A percentile compares a stretch with the other conserved stretches of the same genome.
Conservation (phyloP, 345 rosid genomes). For the Brassica rapa region DNA sequence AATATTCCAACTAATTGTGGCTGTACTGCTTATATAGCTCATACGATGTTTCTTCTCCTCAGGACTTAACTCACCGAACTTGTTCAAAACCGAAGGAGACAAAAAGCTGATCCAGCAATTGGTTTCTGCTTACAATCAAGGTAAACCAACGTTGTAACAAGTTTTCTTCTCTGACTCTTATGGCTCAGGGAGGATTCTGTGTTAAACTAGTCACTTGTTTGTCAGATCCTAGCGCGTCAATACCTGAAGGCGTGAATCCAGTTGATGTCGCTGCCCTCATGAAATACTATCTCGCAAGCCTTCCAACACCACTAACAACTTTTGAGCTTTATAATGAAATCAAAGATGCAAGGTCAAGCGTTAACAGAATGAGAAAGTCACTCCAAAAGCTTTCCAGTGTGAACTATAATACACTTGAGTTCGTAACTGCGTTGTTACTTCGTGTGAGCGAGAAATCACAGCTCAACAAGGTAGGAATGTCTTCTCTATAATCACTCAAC, state of each 20-base stretch:
- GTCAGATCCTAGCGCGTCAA: constrained; percentile 65
- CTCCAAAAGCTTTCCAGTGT: constrained; percentile 82
- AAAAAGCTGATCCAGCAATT: constrained; percentile 69
- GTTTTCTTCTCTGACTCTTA: constrained; percentile 18
- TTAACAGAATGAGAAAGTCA: constrained; percentile 60
- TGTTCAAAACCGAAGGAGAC: constrained; percentile 88
- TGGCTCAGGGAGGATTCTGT: constrained; percentile 3
- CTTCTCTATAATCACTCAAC: background rate
- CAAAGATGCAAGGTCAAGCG: constrained; percentile 74
- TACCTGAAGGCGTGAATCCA: constrained; percentile 78
- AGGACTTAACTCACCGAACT: constrained; percentile 69
- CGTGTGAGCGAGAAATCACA: constrained; percentile 81
- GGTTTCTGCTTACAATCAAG: constrained; percentile 76
- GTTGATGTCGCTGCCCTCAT: constrained; percentile 70
- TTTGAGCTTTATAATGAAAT: constrained; percentile 78
- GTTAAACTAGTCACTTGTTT: constrained; percentile 9
- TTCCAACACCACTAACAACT: constrained; percentile 83
- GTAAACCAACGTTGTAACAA: constrained; percentile 41
- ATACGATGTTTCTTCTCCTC: constrained; percentile 11
- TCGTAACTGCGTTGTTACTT: constrained; percentile 73
- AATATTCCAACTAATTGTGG: background rate
- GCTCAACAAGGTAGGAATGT: constrained; percentile 68
- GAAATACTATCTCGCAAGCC: constrained; percentile 91
- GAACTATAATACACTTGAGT: constrained; percentile 88
- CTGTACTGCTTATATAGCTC: background rate